A percentile compares a stretch with the other conserved stretches of the same genome.
Evolutionary conservation across 2,329 filamentous ascomycete genomes (phyloP).

Genomic region (Colletotrichum melonis): DNA sequence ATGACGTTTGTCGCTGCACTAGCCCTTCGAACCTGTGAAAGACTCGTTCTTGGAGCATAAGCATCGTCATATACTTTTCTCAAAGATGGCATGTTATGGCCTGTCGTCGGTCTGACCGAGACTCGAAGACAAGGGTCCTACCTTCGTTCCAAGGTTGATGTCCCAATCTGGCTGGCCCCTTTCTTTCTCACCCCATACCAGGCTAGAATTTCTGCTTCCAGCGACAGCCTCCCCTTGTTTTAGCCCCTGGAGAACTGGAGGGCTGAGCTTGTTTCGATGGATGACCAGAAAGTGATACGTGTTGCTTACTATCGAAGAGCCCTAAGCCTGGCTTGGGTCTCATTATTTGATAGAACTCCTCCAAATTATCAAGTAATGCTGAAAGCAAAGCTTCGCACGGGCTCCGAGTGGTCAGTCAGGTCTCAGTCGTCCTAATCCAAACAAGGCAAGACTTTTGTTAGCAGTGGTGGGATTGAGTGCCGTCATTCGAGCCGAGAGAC

Average conservation of each 20-base stretch:
- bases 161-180: background rate
- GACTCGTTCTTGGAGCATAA: too few relatives aligned
- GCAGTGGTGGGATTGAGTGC: too few relatives aligned
- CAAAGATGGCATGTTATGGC: background rate
- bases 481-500: too few relatives aligned
- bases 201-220: constrained; percentile 8
- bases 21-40: too few relatives aligned
- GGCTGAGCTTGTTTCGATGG: background rate
- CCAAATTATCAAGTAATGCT: too few relatives aligned
- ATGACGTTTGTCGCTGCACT: too few relatives aligned
- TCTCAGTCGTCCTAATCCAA: too few relatives aligned
- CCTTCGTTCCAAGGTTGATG: background rate
- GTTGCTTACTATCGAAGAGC: background rate
- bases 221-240: background rate
- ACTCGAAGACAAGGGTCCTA: background rate
- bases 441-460: too few relatives aligned
- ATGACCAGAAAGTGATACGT: background rate
- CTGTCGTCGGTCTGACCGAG: background rate
- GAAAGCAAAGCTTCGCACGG: too few relatives aligned
- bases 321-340: background rate
- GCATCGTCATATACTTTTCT: too few relatives aligned
- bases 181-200: background rate
- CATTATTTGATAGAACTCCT: too few relatives aligned
- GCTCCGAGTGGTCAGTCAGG: too few relatives aligned
- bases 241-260: background rate